phyloP scores from a whole-genome alignment of 192 early-diverging fungal species.

The Backusella circina region DNA sequence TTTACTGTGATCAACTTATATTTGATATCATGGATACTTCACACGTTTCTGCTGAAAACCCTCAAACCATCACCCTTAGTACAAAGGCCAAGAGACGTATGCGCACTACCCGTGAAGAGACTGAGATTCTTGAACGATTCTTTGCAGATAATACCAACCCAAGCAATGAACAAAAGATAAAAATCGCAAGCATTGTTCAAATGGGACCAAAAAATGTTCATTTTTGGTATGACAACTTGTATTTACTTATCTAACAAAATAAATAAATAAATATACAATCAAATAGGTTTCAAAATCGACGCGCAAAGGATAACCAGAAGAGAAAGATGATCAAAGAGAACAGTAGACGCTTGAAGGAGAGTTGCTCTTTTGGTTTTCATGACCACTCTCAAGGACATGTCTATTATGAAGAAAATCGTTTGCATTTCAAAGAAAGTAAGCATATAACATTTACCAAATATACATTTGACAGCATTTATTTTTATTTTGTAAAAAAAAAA shows the following conservation, averaged over 20 bases:
- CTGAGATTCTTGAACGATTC: neutral
- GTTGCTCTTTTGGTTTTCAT: neutral
- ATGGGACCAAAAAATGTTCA: conserved; percentile 11
- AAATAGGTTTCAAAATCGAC: conserved; percentile 9
- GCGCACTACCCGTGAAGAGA: conserved; percentile 8
- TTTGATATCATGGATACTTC: neutral
- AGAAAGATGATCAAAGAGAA: neutral
- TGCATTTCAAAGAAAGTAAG: neutral
- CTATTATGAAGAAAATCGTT: neutral
- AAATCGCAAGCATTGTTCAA: neutral
- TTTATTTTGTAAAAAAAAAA: too few relatives aligned
- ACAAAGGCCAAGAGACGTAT: conserved; percentile 8
- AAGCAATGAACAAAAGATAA: neutral
- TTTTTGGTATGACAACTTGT: conserved; percentile 3
- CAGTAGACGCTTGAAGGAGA: neutral
- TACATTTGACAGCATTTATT: neutral
- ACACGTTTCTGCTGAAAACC: neutral
- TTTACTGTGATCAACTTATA: neutral
- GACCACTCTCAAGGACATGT: too few relatives aligned
- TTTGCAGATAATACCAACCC: conserved; percentile 1
- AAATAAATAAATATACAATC: neutral
- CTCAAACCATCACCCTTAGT: neutral
- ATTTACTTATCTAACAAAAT: neutral
- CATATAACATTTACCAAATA: neutral
- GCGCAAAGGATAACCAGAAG: conserved; percentile 9